A percentile compares a stretch with the other conserved stretches of the same genome.
phyloP scores from a whole-genome alignment of 169 alveolate species.

The Eimeria brunetti region DNA sequence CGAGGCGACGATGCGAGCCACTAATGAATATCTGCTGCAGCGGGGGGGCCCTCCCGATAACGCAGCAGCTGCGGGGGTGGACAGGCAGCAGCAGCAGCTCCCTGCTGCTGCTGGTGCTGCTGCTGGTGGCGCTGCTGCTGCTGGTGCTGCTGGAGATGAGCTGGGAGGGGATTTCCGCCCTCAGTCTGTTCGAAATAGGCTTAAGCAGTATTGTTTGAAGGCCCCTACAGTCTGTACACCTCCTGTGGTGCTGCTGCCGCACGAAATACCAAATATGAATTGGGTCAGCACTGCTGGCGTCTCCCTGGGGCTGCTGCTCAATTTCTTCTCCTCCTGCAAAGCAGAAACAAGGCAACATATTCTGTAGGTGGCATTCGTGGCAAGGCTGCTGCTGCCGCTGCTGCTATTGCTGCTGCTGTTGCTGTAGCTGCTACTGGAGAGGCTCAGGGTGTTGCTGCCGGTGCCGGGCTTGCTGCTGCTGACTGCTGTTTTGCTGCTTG shows the following conservation, averaged over 20 bases:
- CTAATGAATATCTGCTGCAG: constrained; percentile 35
- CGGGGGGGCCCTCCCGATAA: not conserved
- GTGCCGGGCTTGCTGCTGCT: constrained; percentile 35
- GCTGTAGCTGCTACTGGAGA: constrained; percentile 34
- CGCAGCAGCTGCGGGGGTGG: not conserved
- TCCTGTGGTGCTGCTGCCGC: not conserved
- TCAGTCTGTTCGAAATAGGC: not conserved
- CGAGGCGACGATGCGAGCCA: constrained; percentile 47
- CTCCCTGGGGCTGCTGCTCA: constrained; percentile 54
- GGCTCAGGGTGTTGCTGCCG: constrained; percentile 4
- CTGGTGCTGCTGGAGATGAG: not conserved
- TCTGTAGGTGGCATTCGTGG: constrained; percentile 14
- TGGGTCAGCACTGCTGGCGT: constrained; percentile 60
- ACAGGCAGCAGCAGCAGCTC: not conserved
- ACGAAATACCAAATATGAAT: not conserved
- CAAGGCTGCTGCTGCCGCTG: not conserved
- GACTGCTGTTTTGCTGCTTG: not conserved
- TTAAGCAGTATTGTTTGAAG: not conserved
- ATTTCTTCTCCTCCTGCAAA: constrained; percentile 44
- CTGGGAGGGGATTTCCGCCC: not conserved
- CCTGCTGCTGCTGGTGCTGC: constrained; percentile 18
- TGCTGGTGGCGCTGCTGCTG: not conserved
- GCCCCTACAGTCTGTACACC: not conserved
- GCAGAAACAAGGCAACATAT: not conserved
- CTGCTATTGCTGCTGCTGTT: constrained; percentile 13